Conservation (phyloP, 345 rosid species). For the Carallia pectinifolia region DNA sequence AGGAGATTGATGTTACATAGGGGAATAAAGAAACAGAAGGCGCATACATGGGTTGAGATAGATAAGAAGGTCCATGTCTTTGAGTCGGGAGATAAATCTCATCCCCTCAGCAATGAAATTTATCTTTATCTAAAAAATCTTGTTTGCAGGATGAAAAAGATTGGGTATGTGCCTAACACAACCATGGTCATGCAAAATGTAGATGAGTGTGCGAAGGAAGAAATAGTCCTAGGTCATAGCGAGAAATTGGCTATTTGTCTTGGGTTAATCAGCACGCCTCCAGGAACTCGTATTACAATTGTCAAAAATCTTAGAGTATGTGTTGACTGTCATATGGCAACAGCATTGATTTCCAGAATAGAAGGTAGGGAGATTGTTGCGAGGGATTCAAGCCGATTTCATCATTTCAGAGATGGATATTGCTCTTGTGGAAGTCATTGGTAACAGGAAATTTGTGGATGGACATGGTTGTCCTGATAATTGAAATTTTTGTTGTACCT, state of each 20-base stretch:
- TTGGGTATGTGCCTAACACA: conserved; percentile 29
- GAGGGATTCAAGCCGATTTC: conserved; percentile 22
- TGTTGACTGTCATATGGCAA: conserved; percentile 23
- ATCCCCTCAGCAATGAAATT: conserved; percentile 19
- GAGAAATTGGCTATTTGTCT: conserved; percentile 32
- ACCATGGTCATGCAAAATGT: conserved; percentile 30
- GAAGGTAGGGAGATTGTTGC: conserved; percentile 26
- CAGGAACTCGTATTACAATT: conserved; percentile 18
- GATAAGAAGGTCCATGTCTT: conserved; percentile 16
- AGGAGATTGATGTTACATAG: conserved; percentile 30
- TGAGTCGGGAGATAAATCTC: conserved; percentile 32
- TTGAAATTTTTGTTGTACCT: too few species aligned
- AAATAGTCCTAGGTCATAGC: conserved; percentile 28
- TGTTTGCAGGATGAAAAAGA: conserved; percentile 16
- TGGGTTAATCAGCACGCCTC: conserved; percentile 18
- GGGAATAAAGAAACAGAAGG: conserved; percentile 29
- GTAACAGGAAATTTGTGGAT: background rate
- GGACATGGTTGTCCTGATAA: too few species aligned
- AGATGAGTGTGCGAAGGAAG: conserved; percentile 19
- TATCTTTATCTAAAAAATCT: conserved; percentile 13
- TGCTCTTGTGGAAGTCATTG: conserved; percentile 8
- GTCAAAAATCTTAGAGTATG: conserved; percentile 32
- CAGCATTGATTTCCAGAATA: conserved; percentile 24
- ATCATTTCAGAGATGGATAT: conserved; percentile 7
- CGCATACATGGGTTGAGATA: conserved; percentile 22